Base-by-base conservation (phyloP, 148 eudicot species). In the Dysphania ambrosioides region DNA sequence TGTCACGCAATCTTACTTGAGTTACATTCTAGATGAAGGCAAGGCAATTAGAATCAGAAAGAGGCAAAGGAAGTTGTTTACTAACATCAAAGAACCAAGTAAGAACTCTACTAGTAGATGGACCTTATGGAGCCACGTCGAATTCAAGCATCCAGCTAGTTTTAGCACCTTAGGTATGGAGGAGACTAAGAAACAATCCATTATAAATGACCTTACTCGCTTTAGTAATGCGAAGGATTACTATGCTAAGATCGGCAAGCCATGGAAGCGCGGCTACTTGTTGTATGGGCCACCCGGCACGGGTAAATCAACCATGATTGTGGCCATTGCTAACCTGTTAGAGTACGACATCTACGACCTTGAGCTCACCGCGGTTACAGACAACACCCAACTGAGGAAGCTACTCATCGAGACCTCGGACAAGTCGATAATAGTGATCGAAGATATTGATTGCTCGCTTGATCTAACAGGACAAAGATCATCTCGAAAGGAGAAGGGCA, bases 211-310 rank as follows among this genome's bases (percentile, higher is more conserved):
- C 34, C 77, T 85, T 13, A 27, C 72, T 15, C 60, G 75, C n/a
- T 85, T 82, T 64, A 69, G 70, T 58, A 58, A 63, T 7, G 21
- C 80, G 1, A 71, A 80, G 70, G 75, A 80, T 10, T 82, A 74
- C 44, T 85, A 85, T 12, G 49, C 36, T 1, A 64, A 66, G 66
- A 66, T 80, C 24, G 88, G 86, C 4, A 83, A 72, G 68, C 82
- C 88, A 6, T 83, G 84, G 88, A 85, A 85, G 80, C 66, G 88
- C 0, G 88, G 84, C 0, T 85, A 78, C 61, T 79, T 85, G 12
- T 78, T 85, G 3, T 78, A 75, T 36, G 86, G 88, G 7, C 86
- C 88, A 0, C 88, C 86, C 1, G 88, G 86, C 10, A 84, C 84
- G 0, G 87, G 87, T 0, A 84, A 84, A 57, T 79, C 87, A 1